Evolutionary conservation across 2,329 filamentous ascomycete species (phyloP).

Genomic region (Scedosporium boydii): DNA sequence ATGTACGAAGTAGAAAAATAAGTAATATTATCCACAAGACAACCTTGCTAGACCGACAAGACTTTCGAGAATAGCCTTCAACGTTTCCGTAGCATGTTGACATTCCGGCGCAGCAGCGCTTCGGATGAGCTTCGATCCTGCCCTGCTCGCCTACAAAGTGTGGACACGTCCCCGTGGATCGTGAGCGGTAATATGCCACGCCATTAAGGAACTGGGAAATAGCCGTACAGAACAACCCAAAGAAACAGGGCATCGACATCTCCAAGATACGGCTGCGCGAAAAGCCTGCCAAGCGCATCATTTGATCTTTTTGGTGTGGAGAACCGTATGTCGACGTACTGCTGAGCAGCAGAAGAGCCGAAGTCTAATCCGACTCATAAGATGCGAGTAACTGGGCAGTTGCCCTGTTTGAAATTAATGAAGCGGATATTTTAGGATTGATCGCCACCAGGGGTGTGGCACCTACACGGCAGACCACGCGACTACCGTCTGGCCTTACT

Average conservation of each 20-base stretch:
- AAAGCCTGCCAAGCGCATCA: no score
- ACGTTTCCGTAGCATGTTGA: background rate
- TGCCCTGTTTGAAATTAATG: slow-evolving; percentile 43
- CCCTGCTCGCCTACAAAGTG: background rate
- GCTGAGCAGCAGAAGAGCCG: no score
- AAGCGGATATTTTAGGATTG: slow-evolving; percentile 34
- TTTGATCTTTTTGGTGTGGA: no score
- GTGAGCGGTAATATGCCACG: background rate
- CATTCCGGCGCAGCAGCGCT: background rate
- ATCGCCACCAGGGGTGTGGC: slow-evolving; percentile 27
- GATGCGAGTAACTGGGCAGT: background rate
- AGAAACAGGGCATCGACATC: background rate
- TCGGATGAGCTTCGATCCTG: slow-evolving; percentile 1
- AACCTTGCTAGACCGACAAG: background rate
- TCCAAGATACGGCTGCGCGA: no score
- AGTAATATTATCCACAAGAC: background rate
- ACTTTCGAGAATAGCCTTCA: background rate
- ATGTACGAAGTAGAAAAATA: background rate
- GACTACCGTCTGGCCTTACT: slow-evolving; percentile 12
- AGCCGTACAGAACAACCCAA: background rate
- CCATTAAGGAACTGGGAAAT: background rate
- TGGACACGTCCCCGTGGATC: background rate
- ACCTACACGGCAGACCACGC: slow-evolving; percentile 1
- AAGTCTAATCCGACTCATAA: background rate
- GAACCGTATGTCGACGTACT: no score